phyloP scores from a whole-genome alignment of 1,284 basidiomycete species.

The Bondarzewia mesenterica region DNA sequence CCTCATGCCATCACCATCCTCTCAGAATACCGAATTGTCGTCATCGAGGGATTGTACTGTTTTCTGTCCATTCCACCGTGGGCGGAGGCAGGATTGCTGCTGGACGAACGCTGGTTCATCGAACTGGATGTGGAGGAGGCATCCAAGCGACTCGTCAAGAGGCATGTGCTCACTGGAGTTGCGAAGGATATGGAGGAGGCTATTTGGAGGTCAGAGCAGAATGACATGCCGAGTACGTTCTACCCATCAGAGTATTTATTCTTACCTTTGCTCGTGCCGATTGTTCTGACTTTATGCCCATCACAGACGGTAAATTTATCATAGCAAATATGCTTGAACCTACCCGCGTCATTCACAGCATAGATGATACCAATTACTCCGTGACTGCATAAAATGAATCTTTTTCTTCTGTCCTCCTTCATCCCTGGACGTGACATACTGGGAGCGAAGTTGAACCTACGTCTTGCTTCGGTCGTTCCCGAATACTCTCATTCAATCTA shows the following conservation, averaged over 20 bases:
- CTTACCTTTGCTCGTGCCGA: background rate
- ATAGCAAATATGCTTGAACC: slow-evolving; percentile 48
- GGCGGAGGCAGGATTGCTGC: slow-evolving; percentile 52
- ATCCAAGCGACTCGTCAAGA: slow-evolving; percentile 53
- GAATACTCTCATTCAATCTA: too few relatives aligned
- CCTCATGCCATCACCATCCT: slow-evolving; percentile 48
- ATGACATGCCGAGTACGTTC: slow-evolving; percentile 68
- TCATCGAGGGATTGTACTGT: slow-evolving; percentile 83
- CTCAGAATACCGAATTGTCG: slow-evolving; percentile 37
- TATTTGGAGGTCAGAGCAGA: slow-evolving; percentile 59
- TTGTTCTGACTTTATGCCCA: background rate
- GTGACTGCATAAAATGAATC: background rate
- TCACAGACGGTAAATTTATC: slow-evolving; percentile 47
- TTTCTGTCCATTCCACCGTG: slow-evolving; percentile 69
- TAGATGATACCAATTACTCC: slow-evolving; percentile 31
- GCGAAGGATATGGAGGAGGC: slow-evolving; percentile 61
- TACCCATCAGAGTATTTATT: background rate
- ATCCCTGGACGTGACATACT: too few relatives aligned
- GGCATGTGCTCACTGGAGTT: slow-evolving; percentile 74
- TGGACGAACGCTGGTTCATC: slow-evolving; percentile 80
- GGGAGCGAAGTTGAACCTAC: too few relatives aligned
- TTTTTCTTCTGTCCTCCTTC: background rate
- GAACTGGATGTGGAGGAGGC: slow-evolving; percentile 56
- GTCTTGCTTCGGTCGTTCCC: too few relatives aligned
- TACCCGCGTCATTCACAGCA: slow-evolving; percentile 43